phyloP scores from a whole-genome alignment of 164 flowering plant species.

The Pachysandra terminalis region DNA sequence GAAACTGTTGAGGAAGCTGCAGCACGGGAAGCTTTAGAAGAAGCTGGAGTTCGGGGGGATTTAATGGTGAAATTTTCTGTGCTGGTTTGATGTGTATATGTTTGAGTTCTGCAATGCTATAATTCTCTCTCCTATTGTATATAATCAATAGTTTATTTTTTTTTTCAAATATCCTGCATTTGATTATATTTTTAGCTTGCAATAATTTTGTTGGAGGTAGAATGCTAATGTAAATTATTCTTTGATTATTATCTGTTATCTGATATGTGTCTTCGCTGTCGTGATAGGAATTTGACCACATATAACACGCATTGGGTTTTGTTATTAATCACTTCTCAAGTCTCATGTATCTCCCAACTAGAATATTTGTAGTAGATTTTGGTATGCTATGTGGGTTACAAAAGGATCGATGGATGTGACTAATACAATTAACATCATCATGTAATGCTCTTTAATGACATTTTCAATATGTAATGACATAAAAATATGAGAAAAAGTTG shows the following conservation, averaged over 20 bases:
- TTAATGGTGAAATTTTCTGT: slow-evolving; percentile 44
- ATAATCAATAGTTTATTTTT: neutral
- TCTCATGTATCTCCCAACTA: neutral
- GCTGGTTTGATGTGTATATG: neutral
- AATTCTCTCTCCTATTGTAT: neutral
- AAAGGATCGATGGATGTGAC: neutral
- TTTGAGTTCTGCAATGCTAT: neutral
- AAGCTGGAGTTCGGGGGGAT: slow-evolving; percentile 90
- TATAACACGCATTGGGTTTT: no score
- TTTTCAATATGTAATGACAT: no score
- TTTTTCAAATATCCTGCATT: no score
- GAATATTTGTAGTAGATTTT: neutral
- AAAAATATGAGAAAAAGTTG: no score
- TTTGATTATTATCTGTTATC: no score
- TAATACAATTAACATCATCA: neutral
- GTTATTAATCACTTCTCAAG: no score
- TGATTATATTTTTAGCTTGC: no score
- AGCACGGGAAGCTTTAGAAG: slow-evolving; percentile 77
- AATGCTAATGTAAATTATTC: no score
- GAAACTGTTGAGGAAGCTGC: slow-evolving; percentile 91
- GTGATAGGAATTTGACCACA: no score
- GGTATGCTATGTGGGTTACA: neutral
- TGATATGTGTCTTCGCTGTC: no score
- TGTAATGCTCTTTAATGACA: neutral
- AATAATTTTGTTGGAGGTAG: no score